Percentiles rank a stretch among this genome's conserved stretches.
phyloP scores from a whole-genome alignment of 192 early-diverging fungal genomes.

The Backusella australiensis region DNA sequence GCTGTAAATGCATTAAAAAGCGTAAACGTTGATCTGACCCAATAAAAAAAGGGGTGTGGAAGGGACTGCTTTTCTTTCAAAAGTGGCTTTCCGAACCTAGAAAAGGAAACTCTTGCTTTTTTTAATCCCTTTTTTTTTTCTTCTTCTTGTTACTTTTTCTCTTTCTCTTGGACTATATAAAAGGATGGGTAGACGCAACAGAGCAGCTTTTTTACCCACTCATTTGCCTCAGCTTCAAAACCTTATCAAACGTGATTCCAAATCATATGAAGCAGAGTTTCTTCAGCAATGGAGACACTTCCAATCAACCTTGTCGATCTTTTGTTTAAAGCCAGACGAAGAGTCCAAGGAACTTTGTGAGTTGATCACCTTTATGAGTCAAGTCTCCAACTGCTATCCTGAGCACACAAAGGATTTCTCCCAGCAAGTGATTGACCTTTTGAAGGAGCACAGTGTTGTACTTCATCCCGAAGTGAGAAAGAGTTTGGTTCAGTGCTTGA shows the following conservation, averaged over 20 bases:
- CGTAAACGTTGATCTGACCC: constrained; percentile 59
- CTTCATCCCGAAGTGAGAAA: constrained; percentile 82
- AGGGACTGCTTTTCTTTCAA: neutral
- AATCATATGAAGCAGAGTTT: constrained; percentile 94
- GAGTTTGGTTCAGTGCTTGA: constrained; percentile 86
- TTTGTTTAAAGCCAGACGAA: constrained; percentile 83
- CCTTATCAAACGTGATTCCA: constrained; percentile 92
- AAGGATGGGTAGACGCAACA: constrained; percentile 59
- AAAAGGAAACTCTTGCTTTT: constrained; percentile 12
- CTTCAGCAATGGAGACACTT: constrained; percentile 91
- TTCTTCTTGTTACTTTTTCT: constrained; percentile 12
- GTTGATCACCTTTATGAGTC: constrained; percentile 87
- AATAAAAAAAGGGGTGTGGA: neutral
- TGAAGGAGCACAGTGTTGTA: constrained; percentile 78
- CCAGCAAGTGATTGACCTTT: constrained; percentile 77
- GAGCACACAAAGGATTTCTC: constrained; percentile 80
- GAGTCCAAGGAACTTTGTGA: constrained; percentile 82
- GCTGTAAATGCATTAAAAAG: constrained; percentile 69
- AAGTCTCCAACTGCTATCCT: constrained; percentile 87
- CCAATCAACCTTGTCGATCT: constrained; percentile 83
- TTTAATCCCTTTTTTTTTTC: constrained; percentile 1
- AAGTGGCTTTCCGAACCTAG: neutral
- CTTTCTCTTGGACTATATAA: constrained; percentile 1
- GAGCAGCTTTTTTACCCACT: constrained; percentile 57
- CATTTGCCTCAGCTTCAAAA: constrained; percentile 99